Percentiles rank a stretch among this genome's conserved stretches.
phyloP scores from a whole-genome alignment of 2,329 filamentous ascomycete species.

The Xylariaceae sp. region DNA sequence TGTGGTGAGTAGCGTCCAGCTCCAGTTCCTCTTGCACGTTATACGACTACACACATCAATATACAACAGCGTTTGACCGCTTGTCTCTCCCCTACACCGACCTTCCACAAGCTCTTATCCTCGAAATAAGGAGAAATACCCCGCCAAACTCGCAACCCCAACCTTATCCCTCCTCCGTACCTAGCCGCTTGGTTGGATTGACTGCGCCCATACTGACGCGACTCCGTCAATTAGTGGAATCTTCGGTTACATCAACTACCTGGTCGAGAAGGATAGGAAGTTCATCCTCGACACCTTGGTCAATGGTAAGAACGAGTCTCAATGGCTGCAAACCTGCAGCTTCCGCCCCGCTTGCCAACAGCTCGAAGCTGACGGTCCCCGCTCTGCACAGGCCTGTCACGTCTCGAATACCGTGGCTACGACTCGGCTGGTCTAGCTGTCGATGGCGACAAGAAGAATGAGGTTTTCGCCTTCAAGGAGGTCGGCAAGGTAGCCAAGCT shows the following conservation, averaged over 20 bases:
- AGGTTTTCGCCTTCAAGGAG: conserved; percentile 97
- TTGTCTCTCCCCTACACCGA: conserved; percentile 7
- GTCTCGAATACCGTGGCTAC: conserved; percentile 98
- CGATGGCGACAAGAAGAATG: conserved; percentile 98
- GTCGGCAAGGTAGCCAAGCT: conserved; percentile 98
- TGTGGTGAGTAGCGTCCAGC: conserved; percentile 30
- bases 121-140: neutral
- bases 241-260: conserved; percentile 98
- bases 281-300: conserved; percentile 94
- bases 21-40: conserved; percentile 1
- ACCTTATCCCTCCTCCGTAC: too few species aligned
- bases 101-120: neutral
- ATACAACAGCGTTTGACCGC: neutral
- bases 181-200: neutral
- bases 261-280: conserved; percentile 97
- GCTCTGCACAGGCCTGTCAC: conserved; percentile 66
- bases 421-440: conserved; percentile 94
- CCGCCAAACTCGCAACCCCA: neutral
- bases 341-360: conserved; percentile 3
- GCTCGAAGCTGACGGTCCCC: conserved; percentile 26
- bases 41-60: neutral
- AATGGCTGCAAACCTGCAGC: conserved; percentile 14
- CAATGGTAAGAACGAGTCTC: conserved; percentile 65
- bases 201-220: conserved; percentile 23
- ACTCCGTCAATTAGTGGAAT: conserved; percentile 62